Evolutionary conservation across 2,329 filamentous ascomycete genomes (phyloP).

Genomic region (Alternaria sp.): DNA sequence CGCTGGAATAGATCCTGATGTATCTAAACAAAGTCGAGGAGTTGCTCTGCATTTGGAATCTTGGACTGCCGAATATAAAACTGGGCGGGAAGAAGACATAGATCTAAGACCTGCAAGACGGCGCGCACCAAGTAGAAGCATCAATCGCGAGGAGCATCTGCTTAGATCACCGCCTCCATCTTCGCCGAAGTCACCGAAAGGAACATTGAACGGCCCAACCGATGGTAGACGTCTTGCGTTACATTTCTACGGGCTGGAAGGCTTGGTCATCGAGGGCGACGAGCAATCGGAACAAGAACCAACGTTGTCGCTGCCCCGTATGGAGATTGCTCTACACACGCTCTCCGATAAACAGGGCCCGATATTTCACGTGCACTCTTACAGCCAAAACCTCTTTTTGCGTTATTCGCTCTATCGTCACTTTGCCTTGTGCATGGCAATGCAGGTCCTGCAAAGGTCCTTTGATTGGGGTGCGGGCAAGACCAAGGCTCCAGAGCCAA

Average conservation of each 20-base stretch:
- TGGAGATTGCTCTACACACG: constrained; percentile 86
- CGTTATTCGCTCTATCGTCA: constrained; percentile 95
- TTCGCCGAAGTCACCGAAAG: constrained; percentile 58
- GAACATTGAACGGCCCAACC: constrained; percentile 56
- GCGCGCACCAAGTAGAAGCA: constrained; percentile 71
- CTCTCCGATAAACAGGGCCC: constrained; percentile 85
- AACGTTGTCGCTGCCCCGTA: constrained; percentile 83
- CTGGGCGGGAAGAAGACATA: constrained; percentile 73
- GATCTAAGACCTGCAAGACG: constrained; percentile 67
- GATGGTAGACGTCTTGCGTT: constrained; percentile 85
- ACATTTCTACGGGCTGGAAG: constrained; percentile 83
- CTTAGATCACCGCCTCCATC: constrained; percentile 58
- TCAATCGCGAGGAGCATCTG: constrained; percentile 66
- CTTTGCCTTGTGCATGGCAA: constrained; percentile 84
- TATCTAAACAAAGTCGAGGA: constrained; percentile 82
- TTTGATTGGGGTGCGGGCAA: constrained; percentile 39
- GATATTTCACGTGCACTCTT: constrained; percentile 84
- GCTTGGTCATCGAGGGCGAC: constrained; percentile 85
- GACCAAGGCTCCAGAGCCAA: constrained; percentile 15
- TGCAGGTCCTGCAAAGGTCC: constrained; percentile 67
- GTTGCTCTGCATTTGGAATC: constrained; percentile 85
- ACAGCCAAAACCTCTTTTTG: constrained; percentile 77
- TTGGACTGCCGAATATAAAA: constrained; percentile 87
- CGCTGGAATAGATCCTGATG: constrained; percentile 82
- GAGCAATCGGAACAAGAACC: constrained; percentile 85